Base-by-base conservation (phyloP, 2,329 filamentous ascomycete species). In the Cytospora leucostoma region DNA sequence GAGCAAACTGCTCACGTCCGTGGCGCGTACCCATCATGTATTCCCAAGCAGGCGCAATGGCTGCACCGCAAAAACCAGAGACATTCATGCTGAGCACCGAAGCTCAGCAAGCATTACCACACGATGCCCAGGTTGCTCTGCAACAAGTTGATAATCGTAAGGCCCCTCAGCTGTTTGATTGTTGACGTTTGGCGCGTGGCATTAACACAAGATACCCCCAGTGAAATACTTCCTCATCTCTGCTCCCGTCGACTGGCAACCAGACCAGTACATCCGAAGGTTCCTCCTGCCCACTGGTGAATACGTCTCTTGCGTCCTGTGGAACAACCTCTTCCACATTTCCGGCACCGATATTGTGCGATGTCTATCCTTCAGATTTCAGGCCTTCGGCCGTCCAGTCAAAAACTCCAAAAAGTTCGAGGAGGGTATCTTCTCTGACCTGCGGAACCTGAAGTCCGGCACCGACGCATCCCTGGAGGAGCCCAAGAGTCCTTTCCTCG, bases 391-490 rank as follows among this genome's bases (percentile, higher is more conserved):
- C 71, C 92, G 95, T 63, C 95, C 95, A 0, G 95, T 99, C 66
- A 98, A 97, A 84, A 99, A 99, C 82, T 96, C 94, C 49, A 99
- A 99, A 83, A 99, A 99, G 79, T 99, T 99, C 74, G 95, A 99
- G 79, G 95, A 99, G 79, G 95, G 95, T 70, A 98, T 99, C 79
- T 99, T 99, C 79, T 99, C 95, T 51, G 95, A 99, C 76, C 82
- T 99, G 75, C 91, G 95, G 77, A 99, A 99, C 77, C 85, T 99
- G 70, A 99, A 99, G 80, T 96, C 95, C 32, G 95, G 95, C 68
- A 98, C 94, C 71, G 95, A 99, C 82, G 95, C 95, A 56, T 97
- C 95, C 50, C 87, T 99, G 65, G 95, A 99, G 79, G 95, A 99
- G 82, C 95, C 95, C 62, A 99, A 99, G 84, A 98, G 94, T 79